Conservation (phyloP, 2,329 filamentous ascomycete genomes). For the Lecanicillium sp. region DNA sequence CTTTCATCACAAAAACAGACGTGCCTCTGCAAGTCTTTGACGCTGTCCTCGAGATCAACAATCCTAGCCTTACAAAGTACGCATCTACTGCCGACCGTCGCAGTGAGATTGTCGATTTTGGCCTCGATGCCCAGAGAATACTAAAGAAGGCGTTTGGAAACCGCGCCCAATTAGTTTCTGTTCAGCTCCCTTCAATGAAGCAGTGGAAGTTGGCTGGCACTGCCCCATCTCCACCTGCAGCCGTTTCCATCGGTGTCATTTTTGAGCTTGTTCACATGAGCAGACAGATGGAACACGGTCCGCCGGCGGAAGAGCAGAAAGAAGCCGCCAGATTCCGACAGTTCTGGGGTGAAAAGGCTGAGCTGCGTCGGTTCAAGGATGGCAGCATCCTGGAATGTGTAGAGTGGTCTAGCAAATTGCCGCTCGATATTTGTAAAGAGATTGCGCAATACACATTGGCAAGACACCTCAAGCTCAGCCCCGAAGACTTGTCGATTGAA, state of each 20-base stretch:
- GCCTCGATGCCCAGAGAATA: conserved; percentile 54
- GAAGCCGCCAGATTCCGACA: conserved; percentile 75
- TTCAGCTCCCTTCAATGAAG: conserved; percentile 36
- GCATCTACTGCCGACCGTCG: conserved; percentile 33
- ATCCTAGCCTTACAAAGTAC: conserved; percentile 22
- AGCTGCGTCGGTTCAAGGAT: conserved; percentile 90
- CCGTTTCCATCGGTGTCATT: conserved; percentile 59
- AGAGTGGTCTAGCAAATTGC: conserved; percentile 66
- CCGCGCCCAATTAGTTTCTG: conserved; percentile 62
- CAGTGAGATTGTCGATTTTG: conserved; percentile 40
- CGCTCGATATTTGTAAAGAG: conserved; percentile 67
- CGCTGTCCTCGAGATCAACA: conserved; percentile 33
- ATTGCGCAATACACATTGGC: conserved; percentile 68
- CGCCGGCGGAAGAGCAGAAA: conserved; percentile 76
- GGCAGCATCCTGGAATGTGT: conserved; percentile 90
- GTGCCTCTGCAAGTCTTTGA: conserved; percentile 52
- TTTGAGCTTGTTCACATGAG: conserved; percentile 67
- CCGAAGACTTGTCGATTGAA: conserved; percentile 46
- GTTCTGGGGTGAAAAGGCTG: conserved; percentile 93
- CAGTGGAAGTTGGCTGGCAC: conserved; percentile 25
- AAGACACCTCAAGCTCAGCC: conserved; percentile 58
- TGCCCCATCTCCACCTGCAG: conserved; percentile 22
- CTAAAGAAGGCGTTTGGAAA: conserved; percentile 69
- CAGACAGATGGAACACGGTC: conserved; percentile 81
- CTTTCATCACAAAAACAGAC: conserved; percentile 66